Evolutionary conservation across 2,329 filamentous ascomycete species (phyloP), one percentile per base, ranked within the genome.

Genomic region (Trichoderma cornu-damae): DNA sequence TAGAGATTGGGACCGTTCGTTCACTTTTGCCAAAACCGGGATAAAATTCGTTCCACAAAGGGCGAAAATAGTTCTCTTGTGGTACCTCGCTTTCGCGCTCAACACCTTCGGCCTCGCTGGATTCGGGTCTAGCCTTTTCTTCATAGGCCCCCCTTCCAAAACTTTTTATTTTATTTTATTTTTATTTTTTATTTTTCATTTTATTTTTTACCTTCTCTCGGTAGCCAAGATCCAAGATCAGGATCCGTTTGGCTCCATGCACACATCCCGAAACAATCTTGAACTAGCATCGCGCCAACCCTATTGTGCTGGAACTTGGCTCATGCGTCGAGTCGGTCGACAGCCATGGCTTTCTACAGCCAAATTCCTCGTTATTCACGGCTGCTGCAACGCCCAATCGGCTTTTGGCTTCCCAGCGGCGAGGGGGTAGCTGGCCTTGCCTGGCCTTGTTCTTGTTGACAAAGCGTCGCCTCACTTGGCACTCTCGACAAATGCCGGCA

Each of bases 1-100:
- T 14, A 38, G 42, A 38, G 40, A 35, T 55, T 26, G 30, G n/a
- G n/a, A 46, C 38, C 12, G 26, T 32, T 55, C 32, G 51, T 28
- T 55, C 51, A 18, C 32, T 38, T 47, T 48, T 58, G 42, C 48
- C 49, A 28, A 28, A 48, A 53, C 26, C 26, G 50, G 48, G 49
- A 55, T 44, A n/a, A 32, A 34, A 35, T 24, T n/a, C 18, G 56
- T 58, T 43, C 22, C 49, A 58, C 56, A 48, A 24, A 48, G 20
- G 35, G 35, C 30, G 34, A 43, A 48, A 59, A 44, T 18, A 18
- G 37, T 43, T 28, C 30, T 54, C 18, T 16, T 37, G 57, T 59
- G 57, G 22, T 43, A 59, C 57, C 44, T 59, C 44, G 51, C 43
- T 44, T 59, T 46, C 50, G 46, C 38, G 35, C 26, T 56, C 44